These are phyloP conservation scores for Hyphodiscus sp. DNA, from an alignment of 2,329 filamentous ascomycete genomes.

Conservation along the genomic window DNA sequence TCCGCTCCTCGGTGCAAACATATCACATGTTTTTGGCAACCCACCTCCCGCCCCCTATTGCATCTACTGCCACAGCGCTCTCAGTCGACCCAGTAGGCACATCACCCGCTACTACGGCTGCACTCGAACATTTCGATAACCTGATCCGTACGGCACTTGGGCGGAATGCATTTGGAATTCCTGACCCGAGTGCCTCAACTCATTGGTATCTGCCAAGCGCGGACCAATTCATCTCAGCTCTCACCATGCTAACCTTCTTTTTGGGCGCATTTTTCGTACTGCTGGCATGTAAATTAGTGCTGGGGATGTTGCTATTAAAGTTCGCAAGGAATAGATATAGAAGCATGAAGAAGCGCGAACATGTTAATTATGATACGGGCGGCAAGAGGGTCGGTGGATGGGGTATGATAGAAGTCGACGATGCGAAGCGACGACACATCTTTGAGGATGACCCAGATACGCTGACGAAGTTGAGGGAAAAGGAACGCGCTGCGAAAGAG, in stretches of 20 bases:
- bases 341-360: slow-evolving; percentile 64
- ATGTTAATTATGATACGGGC: slow-evolving; percentile 56
- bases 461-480: slow-evolving; percentile 52
- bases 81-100: slow-evolving; percentile 53
- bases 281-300: slow-evolving; percentile 73
- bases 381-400: slow-evolving; percentile 75
- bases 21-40: slow-evolving; percentile 97
- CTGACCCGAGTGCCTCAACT: slow-evolving; percentile 26
- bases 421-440: slow-evolving; percentile 79
- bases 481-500: slow-evolving; percentile 56
- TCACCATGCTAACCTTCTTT: slow-evolving; percentile 83
- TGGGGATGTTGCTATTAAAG: slow-evolving; percentile 80
- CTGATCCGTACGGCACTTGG: slow-evolving; percentile 73
- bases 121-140: slow-evolving; percentile 71
- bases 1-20: slow-evolving; percentile 88
- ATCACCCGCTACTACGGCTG: slow-evolving; percentile 70
- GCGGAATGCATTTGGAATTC: slow-evolving; percentile 58
- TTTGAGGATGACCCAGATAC: slow-evolving; percentile 79
- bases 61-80: slow-evolving; percentile 59
- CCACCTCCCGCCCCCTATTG: slow-evolving; percentile 68
- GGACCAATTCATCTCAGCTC: slow-evolving; percentile 66
- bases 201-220: slow-evolving; percentile 34
- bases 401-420: slow-evolving; percentile 80
- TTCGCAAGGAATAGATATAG: slow-evolving; percentile 75
- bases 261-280: slow-evolving; percentile 79